Evolutionary conservation across 2,329 filamentous ascomycete genomes (phyloP), one percentile per base, ranked within the genome.

Genomic region (Fusarium guadeloupense): DNA sequence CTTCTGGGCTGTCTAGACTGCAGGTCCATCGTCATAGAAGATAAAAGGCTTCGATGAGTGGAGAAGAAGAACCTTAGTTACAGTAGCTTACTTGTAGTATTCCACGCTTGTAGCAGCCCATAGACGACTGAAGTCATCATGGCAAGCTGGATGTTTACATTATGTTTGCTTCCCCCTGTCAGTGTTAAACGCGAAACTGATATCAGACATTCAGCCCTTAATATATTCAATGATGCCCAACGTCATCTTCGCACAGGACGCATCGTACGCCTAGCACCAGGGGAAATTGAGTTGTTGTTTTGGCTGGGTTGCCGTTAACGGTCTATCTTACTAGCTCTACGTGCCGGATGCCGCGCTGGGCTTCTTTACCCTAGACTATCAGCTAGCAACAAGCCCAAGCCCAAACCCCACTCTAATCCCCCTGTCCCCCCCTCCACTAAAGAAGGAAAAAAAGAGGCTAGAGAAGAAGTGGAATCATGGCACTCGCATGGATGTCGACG

Each of bases 231-330:
- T 60, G 45, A 46, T 41, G 51, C 59, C 35, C 41, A 44, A 60
- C 21, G 34, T 60, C 25, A 46, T 54, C 16, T 54, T 59, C 54
- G 44, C 60, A 62, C 53, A 63, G 41, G 47, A 54, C 54, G 17
- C 35, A 54, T 35, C n/a, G 53, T 34, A 58, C 44, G 55, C 55
- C 30, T 40, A 38, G 40, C 19, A 56, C 28, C 37, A 56, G 42
- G 47, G 58, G 14, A 23, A 30, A 54, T 63, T 51, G 60, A 38
- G 64, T 63, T 63, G 48, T 61, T 54, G n/a, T n/a, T n/a, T 35
- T 63, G 40, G 42, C 23, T 44, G 47, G 17, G 43, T 39, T 51
- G 40, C 39, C 39, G 39, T 30, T 44, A 26, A 40, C 43, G 57
- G 44, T 31, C 35, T n/a, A 28, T 59, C 38, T 38, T 19, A 44